Evolutionary conservation across 192 early-diverging fungal species (phyloP).

Genomic region (Backusella psychrophila): DNA sequence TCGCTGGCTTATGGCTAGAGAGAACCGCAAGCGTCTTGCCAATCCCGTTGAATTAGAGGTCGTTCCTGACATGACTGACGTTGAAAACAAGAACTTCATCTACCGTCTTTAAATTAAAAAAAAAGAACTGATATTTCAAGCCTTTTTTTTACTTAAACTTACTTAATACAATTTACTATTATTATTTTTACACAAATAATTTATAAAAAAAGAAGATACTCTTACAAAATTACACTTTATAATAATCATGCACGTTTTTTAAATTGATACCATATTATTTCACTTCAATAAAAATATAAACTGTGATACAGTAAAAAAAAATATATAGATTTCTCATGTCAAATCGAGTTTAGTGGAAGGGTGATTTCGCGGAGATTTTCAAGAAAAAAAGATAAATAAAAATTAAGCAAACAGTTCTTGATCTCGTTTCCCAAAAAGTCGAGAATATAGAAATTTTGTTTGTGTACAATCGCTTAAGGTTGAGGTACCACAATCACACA

Average conservation of each 20-base stretch:
- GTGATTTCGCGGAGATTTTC: neutral
- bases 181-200: neutral
- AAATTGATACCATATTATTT: neutral
- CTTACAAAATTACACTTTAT: conserved; percentile 1
- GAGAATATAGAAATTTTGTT: neutral
- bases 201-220: neutral
- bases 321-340: neutral
- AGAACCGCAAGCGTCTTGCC: conserved; percentile 11
- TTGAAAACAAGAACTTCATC: conserved; percentile 9
- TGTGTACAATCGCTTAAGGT: neutral
- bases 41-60: conserved; percentile 6
- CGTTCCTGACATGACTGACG: conserved; percentile 16
- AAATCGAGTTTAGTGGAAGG: neutral
- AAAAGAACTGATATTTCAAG: neutral
- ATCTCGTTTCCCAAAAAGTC: neutral
- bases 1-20: conserved; percentile 15
- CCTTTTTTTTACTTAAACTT: neutral
- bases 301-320: neutral
- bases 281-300: neutral
- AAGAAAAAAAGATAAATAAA: neutral
- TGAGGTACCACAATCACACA: neutral
- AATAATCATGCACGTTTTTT: neutral
- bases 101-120: conserved; percentile 9
- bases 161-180: neutral
- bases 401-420: neutral